These are phyloP conservation scores for Xylariales sp. DNA, from an alignment of 2,329 filamentous ascomycete species.

Conservation along the genomic window DNA sequence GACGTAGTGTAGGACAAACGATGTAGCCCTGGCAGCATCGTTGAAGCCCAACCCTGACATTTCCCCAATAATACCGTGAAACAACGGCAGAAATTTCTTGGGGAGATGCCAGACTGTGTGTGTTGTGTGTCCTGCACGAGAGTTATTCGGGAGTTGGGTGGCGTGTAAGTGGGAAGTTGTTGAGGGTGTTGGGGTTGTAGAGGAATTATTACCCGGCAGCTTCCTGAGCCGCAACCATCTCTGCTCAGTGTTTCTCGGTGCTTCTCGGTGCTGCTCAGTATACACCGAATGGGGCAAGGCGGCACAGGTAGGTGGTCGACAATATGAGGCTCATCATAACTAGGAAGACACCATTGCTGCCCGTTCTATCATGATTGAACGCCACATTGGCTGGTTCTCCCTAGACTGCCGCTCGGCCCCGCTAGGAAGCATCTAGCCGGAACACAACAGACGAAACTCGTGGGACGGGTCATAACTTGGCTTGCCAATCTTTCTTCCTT, in stretches of 20 bases:
- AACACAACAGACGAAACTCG: constrained; percentile 6
- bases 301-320: constrained; percentile 12
- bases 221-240: constrained; percentile 28
- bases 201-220: constrained; percentile 8
- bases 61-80: constrained; percentile 23
- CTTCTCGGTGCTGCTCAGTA: not conserved
- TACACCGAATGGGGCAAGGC: constrained; percentile 18
- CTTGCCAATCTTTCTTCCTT: not conserved
- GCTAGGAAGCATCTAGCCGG: constrained; percentile 18
- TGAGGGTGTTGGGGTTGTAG: constrained; percentile 14
- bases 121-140: constrained; percentile 23
- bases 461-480: constrained; percentile 23
- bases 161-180: constrained; percentile 16
- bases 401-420: constrained; percentile 21
- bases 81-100: constrained; percentile 22
- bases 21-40: constrained; percentile 24
- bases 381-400: constrained; percentile 1
- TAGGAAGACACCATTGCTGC: not conserved
- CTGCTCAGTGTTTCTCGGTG: not conserved
- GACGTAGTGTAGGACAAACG: constrained; percentile 33
- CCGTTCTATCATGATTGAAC: constrained; percentile 20
- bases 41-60: constrained; percentile 37
- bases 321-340: constrained; percentile 26
- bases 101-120: constrained; percentile 18
- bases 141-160: constrained; percentile 17